Percentiles rank a stretch among this genome's conserved stretches.
phyloP scores from a whole-genome alignment of 140 eudicot genomes.

The Bidens hawaiensis region DNA sequence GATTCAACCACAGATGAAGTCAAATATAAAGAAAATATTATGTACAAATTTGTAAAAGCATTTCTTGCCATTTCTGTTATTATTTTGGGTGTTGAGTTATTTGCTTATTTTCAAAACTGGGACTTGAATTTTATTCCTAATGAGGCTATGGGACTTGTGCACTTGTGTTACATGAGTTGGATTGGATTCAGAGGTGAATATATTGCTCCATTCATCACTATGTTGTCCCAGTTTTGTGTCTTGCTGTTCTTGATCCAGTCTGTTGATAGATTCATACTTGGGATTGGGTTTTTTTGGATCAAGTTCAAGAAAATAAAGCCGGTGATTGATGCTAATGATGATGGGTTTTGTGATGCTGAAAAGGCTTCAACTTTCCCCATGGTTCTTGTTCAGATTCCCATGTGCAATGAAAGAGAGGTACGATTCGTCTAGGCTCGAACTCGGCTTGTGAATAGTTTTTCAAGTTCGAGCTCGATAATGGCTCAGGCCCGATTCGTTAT shows the following conservation, averaged over 20 bases:
- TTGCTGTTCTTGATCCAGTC: slow-evolving; percentile 54
- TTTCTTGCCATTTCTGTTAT: slow-evolving; percentile 55
- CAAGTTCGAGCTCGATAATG: no score
- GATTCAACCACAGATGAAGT: slow-evolving; percentile 57
- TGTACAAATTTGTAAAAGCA: slow-evolving; percentile 59
- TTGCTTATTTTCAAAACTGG: slow-evolving; percentile 69
- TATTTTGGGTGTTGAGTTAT: slow-evolving; percentile 51
- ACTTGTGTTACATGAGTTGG: slow-evolving; percentile 66
- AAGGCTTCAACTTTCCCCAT: slow-evolving; percentile 42
- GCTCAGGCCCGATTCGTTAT: no score
- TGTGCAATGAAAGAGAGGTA: slow-evolving; percentile 53
- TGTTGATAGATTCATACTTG: slow-evolving; percentile 45
- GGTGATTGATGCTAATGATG: slow-evolving; percentile 28
- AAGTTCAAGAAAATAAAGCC: slow-evolving; percentile 37
- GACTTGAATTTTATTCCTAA: slow-evolving; percentile 51
- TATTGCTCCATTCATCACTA: slow-evolving; percentile 52
- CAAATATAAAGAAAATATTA: slow-evolving; percentile 49
- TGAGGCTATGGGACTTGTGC: slow-evolving; percentile 45
- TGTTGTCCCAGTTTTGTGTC: slow-evolving; percentile 60
- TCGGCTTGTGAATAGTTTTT: no score
- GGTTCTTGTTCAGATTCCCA: slow-evolving; percentile 62
- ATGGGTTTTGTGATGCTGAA: slow-evolving; percentile 43
- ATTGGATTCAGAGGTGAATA: slow-evolving; percentile 59
- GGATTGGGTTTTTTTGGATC: slow-evolving; percentile 57
- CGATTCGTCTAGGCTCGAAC: no score